Base-by-base conservation (phyloP, 257 asterid species). In the Paraleonurus japonicus region DNA sequence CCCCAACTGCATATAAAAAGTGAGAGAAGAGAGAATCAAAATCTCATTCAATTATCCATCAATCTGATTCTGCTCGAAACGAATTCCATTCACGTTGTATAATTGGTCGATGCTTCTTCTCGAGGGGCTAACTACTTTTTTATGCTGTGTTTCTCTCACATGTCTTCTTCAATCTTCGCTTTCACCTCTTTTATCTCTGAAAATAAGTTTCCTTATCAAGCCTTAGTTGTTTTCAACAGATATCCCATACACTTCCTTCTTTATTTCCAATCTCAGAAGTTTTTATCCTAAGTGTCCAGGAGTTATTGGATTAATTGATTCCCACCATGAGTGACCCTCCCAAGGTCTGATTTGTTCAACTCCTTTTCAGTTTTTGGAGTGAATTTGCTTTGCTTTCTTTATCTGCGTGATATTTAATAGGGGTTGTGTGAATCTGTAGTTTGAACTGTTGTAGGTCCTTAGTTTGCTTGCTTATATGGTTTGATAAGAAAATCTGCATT, bases 271-370 rank as follows among this genome's bases (percentile, higher is more conserved):
- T 33, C 75, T 70, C 76, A 48, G 39, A 74, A 55, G 43, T 69
- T 66, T 30, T 64, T 79, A 4, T 43, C 64, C 75, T 61, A 70
- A 76, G 45, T 80, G 35, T 60, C 61, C 11, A 59, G 26, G 57
- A 70, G 11, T 59, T 50, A 45, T 67, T 55, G 62, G 50, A 33
- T 83, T 79, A 48, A 53, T 72, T 74, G 73, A 78, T 75, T 73
- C 67, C 55, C 81, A 67, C 61, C 73, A 90, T 88, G 97, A 69
- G 81, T 63, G 88, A 81, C 77, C 81, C 88, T 72, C 65, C 92
- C 22, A 81, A 87, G 92, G 97, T 90, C 26, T 17, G 86, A 39
- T 59, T 59, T 67, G 51, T 67, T 39, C 63, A 17, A 27, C 45
- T 55, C 47, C 7, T 9, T 57, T 24, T 5, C 51, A 20, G 20